Conservation (phyloP, 2,329 filamentous ascomycete species). For the Aspergillus clavatus region DNA sequence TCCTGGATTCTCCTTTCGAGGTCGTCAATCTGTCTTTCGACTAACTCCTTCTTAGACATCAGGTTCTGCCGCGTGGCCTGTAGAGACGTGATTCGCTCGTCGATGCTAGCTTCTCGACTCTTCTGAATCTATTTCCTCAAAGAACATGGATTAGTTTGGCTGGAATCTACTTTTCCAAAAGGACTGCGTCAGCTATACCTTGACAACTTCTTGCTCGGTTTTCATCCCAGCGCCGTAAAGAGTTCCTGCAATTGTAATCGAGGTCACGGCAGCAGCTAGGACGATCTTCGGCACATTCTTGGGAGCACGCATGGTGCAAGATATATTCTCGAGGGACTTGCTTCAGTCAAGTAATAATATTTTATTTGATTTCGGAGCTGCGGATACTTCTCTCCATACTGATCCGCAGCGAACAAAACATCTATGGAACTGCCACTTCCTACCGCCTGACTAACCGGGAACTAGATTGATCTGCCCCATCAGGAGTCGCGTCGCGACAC, state of each 20-base stretch:
- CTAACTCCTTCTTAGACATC: slow-evolving; percentile 46
- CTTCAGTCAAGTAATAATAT: background rate
- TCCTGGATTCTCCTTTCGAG: slow-evolving; percentile 41
- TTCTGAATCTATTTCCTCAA: slow-evolving; percentile 43
- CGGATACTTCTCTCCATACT: too few species aligned
- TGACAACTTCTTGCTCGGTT: slow-evolving; percentile 46
- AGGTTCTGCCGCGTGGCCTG: slow-evolving; percentile 48
- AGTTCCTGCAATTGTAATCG: slow-evolving; percentile 54
- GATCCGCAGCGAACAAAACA: slow-evolving; percentile 3
- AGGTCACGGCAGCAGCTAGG: slow-evolving; percentile 51
- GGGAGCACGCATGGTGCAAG: slow-evolving; percentile 23
- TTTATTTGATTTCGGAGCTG: background rate
- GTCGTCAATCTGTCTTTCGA: slow-evolving; percentile 55
- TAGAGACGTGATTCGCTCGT: slow-evolving; percentile 53
- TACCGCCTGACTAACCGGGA: slow-evolving; percentile 23
- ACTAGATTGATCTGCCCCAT: slow-evolving; percentile 15
- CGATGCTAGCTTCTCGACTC: slow-evolving; percentile 46
- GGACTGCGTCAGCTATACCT: slow-evolving; percentile 39
- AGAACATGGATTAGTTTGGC: slow-evolving; percentile 1
- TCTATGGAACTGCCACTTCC: slow-evolving; percentile 8
- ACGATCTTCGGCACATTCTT: slow-evolving; percentile 47
- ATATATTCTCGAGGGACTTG: background rate
- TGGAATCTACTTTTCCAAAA: slow-evolving; percentile 1
- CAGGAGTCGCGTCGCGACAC: slow-evolving; percentile 24
- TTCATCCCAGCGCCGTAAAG: slow-evolving; percentile 59